Evolutionary conservation across 1,139 yeast genomes (phyloP), one percentile per base, ranked within the genome.

Genomic region (Saccharomycopsis hybrid): DNA sequence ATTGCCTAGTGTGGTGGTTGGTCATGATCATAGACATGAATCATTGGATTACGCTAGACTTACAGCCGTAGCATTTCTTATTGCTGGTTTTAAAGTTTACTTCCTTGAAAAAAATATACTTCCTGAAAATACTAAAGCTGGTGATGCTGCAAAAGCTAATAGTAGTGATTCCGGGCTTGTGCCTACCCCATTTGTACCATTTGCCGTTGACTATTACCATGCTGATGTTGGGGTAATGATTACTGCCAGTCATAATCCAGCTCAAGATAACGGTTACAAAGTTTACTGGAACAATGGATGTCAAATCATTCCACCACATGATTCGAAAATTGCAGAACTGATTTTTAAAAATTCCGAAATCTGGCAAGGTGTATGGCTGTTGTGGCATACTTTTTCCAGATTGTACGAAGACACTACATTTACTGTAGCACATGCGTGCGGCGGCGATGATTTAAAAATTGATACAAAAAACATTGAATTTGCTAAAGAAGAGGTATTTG

Each of bases 161-260:
- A 18, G 18, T 18, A 18, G 18, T 18, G 55, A 58, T 4, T 48
- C 52, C 2, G 67, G 67, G n/a, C 65, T 68, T 49, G 89, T 84
- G 5, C 96, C 89, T 57, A 92, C 98, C 0, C 98, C 98, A 0
- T 65, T 88, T 64, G 97, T 92, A 1, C 97, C 98, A 1, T 90
- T 85, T 66, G 80, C 86, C 0, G 83, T 92, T 31, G 87, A 85
- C 57, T 62, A 70, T 39, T 73, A 69, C 52, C 58, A 67, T 0
- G 89, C 96, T 0, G 70, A 82, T 0, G 88, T 82, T 47, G 98
- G 97, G 36, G 85, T 92, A 1, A 92, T 92, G 97, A 80, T 92
- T 44, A 92, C 98, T 0, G 97, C 98, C 0, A 86, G 96, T 49
- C 98, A 92, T 65, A 92, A 92, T 61, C 97, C 97, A 0, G 94